phyloP scores from a whole-genome alignment of 352 stramenopile species.

The Phytophthora idaei region DNA sequence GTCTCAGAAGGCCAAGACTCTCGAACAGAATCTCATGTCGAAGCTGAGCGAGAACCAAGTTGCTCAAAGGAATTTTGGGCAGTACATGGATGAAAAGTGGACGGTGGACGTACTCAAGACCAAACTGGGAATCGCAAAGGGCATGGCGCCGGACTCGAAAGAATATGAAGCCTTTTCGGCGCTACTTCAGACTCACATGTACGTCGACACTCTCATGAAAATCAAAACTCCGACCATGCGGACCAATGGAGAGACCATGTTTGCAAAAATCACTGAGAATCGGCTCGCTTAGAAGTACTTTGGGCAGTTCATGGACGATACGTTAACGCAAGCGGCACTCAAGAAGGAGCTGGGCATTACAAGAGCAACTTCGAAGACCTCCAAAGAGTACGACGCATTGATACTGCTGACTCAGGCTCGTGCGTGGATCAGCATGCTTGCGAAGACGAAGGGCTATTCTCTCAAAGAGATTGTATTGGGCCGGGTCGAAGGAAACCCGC shows the following conservation, averaged over 20 bases:
- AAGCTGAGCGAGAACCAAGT: constrained; percentile 3
- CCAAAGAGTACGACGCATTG: constrained; percentile 3
- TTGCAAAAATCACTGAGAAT: background rate
- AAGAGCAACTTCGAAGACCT: background rate
- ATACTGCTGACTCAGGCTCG: background rate
- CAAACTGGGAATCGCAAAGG: constrained; percentile 1
- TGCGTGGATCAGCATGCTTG: constrained; percentile 1
- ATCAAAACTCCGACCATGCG: background rate
- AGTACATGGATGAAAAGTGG: constrained; percentile 9
- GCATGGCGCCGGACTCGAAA: background rate
- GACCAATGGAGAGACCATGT: background rate
- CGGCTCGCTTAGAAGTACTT: constrained; percentile 3
- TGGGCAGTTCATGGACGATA: constrained; percentile 6
- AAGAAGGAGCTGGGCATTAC: constrained; percentile 2
- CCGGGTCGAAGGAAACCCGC: background rate
- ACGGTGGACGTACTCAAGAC: background rate
- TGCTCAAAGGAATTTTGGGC: background rate
- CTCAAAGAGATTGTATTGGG: background rate
- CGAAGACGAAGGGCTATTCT: background rate
- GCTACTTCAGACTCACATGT: constrained; percentile 5
- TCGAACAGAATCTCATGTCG: constrained; percentile 3
- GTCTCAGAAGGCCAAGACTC: constrained; percentile 1
- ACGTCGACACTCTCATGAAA: constrained; percentile 8
- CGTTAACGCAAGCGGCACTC: background rate
- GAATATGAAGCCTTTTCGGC: background rate